A percentile compares a stretch with the other conserved stretches of the same genome.
phyloP scores from a whole-genome alignment of 1,284 basidiomycete genomes.

The Ustilago curta region DNA sequence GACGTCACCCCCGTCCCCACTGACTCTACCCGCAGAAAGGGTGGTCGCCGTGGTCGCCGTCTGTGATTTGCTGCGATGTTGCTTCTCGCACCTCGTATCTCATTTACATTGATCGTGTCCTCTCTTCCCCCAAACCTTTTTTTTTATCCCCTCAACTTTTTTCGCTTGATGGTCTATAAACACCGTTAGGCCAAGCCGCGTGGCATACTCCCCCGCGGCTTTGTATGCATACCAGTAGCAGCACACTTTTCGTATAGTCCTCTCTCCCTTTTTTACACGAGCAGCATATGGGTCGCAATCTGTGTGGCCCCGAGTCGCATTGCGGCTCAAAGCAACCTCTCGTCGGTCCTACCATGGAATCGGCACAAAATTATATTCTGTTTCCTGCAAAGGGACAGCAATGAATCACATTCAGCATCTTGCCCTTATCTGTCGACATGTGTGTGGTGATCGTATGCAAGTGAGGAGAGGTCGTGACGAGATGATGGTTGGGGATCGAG shows the following conservation, averaged over 20 bases:
- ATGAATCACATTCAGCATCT: slow-evolving; percentile 39
- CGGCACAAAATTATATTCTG: slow-evolving; percentile 37
- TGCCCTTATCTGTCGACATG: background rate
- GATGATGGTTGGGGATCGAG: background rate
- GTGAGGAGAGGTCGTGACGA: background rate
- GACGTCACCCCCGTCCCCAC: slow-evolving; percentile 95
- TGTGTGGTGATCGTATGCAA: background rate
- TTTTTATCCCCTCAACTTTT: slow-evolving; percentile 15
- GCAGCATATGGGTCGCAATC: slow-evolving; percentile 15
- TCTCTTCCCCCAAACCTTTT: slow-evolving; percentile 12
- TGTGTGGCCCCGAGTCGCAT: slow-evolving; percentile 1
- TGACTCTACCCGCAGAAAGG: slow-evolving; percentile 97
- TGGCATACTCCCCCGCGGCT: slow-evolving; percentile 38
- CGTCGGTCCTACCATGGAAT: slow-evolving; percentile 4
- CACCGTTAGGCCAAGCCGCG: slow-evolving; percentile 35
- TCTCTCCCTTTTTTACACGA: slow-evolving; percentile 3
- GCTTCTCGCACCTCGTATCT: slow-evolving; percentile 5
- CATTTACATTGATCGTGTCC: slow-evolving; percentile 13
- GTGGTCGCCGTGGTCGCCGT: slow-evolving; percentile 99
- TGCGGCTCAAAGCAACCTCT: slow-evolving; percentile 10
- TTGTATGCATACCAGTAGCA: slow-evolving; percentile 46
- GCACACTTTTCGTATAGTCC: slow-evolving; percentile 29
- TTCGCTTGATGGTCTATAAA: slow-evolving; percentile 20
- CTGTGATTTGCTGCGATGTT: slow-evolving; percentile 72
- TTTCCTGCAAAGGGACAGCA: slow-evolving; percentile 27